These are phyloP conservation scores for Sclerospora graminicola DNA, from an alignment of 352 stramenopile species.

Conservation along the genomic window DNA sequence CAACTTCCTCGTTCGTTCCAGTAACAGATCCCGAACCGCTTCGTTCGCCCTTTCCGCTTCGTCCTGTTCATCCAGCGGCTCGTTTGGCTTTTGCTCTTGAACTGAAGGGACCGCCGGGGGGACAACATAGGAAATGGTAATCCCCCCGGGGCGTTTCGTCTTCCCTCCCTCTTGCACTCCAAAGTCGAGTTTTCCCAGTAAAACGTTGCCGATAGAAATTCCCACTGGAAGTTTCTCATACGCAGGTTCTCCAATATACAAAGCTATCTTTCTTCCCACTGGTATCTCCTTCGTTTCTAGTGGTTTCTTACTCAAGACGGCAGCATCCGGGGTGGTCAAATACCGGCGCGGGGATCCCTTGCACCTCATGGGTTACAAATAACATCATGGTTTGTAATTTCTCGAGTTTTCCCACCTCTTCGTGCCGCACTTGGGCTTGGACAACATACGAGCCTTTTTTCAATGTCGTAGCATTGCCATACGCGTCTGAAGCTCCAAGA, in stretches of 20 bases:
- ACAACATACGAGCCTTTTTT: conserved; percentile 84
- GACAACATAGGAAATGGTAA: conserved; percentile 68
- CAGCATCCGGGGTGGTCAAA: conserved; percentile 62
- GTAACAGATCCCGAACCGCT: conserved; percentile 61
- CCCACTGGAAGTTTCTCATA: conserved; percentile 60
- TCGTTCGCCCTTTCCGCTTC: conserved; percentile 60
- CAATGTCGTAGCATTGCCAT: conserved; percentile 62
- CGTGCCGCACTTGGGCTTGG: conserved; percentile 67
- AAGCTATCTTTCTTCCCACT: conserved; percentile 44
- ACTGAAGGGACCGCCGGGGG: conserved; percentile 35
- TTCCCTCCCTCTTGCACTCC: conserved; percentile 60
- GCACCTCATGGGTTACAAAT: conserved; percentile 61
- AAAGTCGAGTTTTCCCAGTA: conserved; percentile 62
- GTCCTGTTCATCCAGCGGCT: conserved; percentile 55
- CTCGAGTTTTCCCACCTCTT: conserved; percentile 74
- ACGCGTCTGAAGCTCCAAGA: conserved; percentile 76
- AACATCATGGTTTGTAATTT: conserved; percentile 75
- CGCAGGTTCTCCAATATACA: conserved; percentile 67
- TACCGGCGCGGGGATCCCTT: conserved; percentile 51
- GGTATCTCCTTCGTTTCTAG: conserved; percentile 37
- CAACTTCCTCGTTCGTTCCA: conserved; percentile 57
- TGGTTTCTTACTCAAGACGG: conserved; percentile 43
- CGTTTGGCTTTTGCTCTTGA: conserved; percentile 57
- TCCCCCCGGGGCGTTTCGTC: conserved; percentile 52
- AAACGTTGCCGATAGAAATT: conserved; percentile 41